Evolutionary conservation across 345 rosid genomes (phyloP), one percentile per base, ranked within the genome.

Genomic region (Orychophragmus violaceus): DNA sequence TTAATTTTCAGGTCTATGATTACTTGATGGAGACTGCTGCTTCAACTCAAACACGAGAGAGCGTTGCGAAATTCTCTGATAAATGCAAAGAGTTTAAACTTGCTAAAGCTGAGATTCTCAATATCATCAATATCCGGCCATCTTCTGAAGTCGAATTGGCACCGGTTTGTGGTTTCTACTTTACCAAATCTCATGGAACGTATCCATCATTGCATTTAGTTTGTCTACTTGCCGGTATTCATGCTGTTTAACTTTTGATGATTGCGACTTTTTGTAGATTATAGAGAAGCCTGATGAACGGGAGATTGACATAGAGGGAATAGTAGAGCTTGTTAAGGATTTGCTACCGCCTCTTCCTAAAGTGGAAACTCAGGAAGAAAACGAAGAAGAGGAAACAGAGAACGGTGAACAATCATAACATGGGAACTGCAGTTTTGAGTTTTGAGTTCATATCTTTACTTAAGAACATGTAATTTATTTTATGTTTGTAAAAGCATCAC

Each of bases 41-140:
- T 56, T 62, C 54, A 64, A 75, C 75, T 81, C 97, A 84, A 68
- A 83, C 87, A 21, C 81, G 79, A 74, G 91, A 87, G 72, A 74
- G 35, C 2, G 71, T 94, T 23, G 58, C 59, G 22, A 78, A 67
- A 64, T 84, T 88, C 60, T 22, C 81, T 21, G 82, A 80, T 5
- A 84, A 80, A 76, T 76, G 84, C 68, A 83, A 82, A 73, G 80
- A 62, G 41, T 88, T 70, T 66, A 71, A 81, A 36, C 81, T 94
- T 41, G 84, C 97, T 0, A 88, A 90, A 80, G 89, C 93, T 39
- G 96, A 90, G 86, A 63, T 82, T 42, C 90, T 90, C 71, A 86
- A 81, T 65, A 84, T 90, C 68, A 75, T 87, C 75, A 84, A 90
- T 65, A 54, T 81, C 23, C 70, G 82, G 25, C 95, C 97, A 37